Evolutionary conservation across 192 early-diverging fungal species (phyloP).

Genomic region (Dissophora globulifera): DNA sequence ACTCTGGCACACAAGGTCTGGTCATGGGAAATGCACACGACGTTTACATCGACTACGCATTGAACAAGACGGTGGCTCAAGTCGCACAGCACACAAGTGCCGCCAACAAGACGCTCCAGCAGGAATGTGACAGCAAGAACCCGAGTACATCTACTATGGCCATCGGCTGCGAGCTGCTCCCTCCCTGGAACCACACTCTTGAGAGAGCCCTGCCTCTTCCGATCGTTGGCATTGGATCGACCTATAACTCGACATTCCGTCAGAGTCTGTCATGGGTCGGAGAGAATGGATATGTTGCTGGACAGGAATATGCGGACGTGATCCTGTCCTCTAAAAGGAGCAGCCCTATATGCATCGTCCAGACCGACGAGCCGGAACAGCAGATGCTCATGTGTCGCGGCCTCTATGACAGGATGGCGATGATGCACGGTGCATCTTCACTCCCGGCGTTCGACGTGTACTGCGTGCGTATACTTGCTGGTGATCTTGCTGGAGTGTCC

Average conservation of each 20-base stretch:
- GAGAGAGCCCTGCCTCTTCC: constrained; percentile 19
- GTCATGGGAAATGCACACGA: constrained; percentile 20
- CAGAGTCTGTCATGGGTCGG: constrained; percentile 42
- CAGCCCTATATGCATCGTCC: constrained; percentile 23
- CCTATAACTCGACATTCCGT: neutral
- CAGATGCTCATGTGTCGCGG: constrained; percentile 37
- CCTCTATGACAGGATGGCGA: constrained; percentile 14
- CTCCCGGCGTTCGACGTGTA: constrained; percentile 24
- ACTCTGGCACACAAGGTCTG: constrained; percentile 19
- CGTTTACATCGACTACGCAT: constrained; percentile 24
- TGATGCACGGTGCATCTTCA: neutral
- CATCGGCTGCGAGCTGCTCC: neutral
- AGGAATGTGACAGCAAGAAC: constrained; percentile 3
- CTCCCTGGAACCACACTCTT: constrained; percentile 40
- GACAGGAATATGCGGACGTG: constrained; percentile 18
- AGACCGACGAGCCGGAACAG: constrained; percentile 18
- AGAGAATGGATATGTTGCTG: constrained; percentile 31
- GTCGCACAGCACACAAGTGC: neutral
- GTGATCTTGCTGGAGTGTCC: constrained; percentile 12
- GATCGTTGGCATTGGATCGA: constrained; percentile 38
- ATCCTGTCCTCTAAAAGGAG: neutral
- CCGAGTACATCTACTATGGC: neutral
- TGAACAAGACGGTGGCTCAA: constrained; percentile 9
- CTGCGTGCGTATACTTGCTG: constrained; percentile 5
- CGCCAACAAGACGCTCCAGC: constrained; percentile 4